Percentiles rank a stretch among this genome's conserved stretches.
These are phyloP conservation scores for Biscogniauxia marginata DNA, from an alignment of 2,329 filamentous ascomycete species.

Conservation along the genomic window DNA sequence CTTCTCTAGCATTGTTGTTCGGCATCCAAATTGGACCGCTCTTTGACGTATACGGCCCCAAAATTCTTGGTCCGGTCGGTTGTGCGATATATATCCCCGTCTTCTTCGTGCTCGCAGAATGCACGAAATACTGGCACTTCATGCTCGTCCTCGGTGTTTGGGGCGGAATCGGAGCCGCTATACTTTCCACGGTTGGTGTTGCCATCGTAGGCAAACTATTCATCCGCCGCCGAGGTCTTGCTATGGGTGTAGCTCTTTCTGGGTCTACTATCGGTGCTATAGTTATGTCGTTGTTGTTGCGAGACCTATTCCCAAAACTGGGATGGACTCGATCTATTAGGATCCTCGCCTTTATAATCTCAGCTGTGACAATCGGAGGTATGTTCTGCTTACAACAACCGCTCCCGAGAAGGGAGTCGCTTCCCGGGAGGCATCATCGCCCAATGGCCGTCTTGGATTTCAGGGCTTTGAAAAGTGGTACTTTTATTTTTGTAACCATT, in stretches of 20 bases:
- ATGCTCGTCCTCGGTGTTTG: not conserved
- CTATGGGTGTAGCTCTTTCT: not conserved
- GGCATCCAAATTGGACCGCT: slow-evolving; percentile 41
- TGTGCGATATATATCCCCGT: slow-evolving; percentile 34
- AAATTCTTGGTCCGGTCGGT: slow-evolving; percentile 33
- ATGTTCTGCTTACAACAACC: not conserved
- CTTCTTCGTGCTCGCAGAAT: slow-evolving; percentile 47
- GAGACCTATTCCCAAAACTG: not conserved
- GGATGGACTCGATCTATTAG: not conserved
- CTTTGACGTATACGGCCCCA: slow-evolving; percentile 41
- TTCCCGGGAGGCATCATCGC: not conserved
- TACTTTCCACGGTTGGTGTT: not conserved
- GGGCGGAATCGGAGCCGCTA: not conserved
- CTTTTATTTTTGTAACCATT: slow-evolving; percentile 31
- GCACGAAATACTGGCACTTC: slow-evolving; percentile 44
- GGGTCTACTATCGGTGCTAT: not conserved
- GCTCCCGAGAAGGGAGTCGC: not conserved
- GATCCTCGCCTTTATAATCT: not conserved
- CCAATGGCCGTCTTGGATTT: not conserved
- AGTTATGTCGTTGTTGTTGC: not conserved
- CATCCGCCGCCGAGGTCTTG: not conserved
- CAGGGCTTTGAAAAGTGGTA: not conserved
- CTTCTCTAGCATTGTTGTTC: slow-evolving; percentile 38
- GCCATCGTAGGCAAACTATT: not conserved
- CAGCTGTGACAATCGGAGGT: not conserved